Evolutionary conservation across 495 filamentous ascomycete species (phyloP).

Genomic region (Friedmanniomyces simplex): DNA sequence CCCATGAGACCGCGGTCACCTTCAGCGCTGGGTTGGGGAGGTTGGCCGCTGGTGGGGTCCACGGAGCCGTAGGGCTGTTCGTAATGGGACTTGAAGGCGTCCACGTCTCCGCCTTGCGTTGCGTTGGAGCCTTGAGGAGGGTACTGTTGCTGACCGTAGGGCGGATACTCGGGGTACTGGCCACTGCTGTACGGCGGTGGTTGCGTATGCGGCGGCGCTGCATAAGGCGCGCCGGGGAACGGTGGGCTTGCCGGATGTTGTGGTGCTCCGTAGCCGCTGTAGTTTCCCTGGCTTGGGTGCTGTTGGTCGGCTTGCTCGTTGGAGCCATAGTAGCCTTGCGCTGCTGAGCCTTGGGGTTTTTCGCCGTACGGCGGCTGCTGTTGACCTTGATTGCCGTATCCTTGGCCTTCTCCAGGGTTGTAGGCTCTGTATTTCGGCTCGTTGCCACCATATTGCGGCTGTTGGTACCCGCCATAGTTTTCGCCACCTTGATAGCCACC

Average conservation of each 20-base stretch:
- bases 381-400: neutral
- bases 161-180: neutral
- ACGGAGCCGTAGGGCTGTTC: conserved; percentile 5
- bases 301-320: conserved; percentile 9
- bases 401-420: neutral
- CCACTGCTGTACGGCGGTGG: neutral
- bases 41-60: conserved; percentile 1
- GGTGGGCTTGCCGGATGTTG: neutral
- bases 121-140: neutral
- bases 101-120: conserved; percentile 1
- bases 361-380: conserved; percentile 1
- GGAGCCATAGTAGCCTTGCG: conserved; percentile 9
- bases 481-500: conserved; percentile 9
- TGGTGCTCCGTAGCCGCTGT: neutral
- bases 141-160: conserved; percentile 2
- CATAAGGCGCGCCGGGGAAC: neutral
- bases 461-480: neutral
- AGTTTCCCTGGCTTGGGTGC: neutral
- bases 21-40: conserved; percentile 6
- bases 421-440: conserved; percentile 1
- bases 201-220: neutral
- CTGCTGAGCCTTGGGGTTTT: neutral
- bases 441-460: neutral
- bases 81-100: conserved; percentile 7
- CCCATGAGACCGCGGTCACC: conserved; percentile 32